Percentiles rank a stretch among this genome's conserved stretches.
Conservation (phyloP, 331 rosid species). For the Stylosanthes scabra region DNA sequence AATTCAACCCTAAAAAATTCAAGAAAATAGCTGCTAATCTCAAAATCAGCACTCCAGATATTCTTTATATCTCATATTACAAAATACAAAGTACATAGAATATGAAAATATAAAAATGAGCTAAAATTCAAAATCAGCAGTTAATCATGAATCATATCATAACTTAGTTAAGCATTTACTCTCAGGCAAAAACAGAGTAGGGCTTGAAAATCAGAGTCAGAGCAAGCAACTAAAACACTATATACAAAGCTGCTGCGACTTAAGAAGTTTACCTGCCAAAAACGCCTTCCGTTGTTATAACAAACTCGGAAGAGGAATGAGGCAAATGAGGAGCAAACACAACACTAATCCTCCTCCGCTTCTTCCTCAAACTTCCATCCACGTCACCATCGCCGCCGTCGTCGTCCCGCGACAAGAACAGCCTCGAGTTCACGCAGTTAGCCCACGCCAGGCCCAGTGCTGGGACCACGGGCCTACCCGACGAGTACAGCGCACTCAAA, state of each 20-base stretch:
- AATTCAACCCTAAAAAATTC: background rate
- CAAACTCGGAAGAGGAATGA: conserved; percentile 56
- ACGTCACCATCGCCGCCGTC: conserved; percentile 42
- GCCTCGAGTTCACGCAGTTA: conserved; percentile 81
- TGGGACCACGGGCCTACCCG: conserved; percentile 72
- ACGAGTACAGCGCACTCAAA: conserved; percentile 51
- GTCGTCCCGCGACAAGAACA: conserved; percentile 62
- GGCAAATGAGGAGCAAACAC: conserved; percentile 93
- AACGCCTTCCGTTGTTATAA: conserved; percentile 57
- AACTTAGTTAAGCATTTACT: too few species aligned
- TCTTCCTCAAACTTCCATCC: conserved; percentile 17
- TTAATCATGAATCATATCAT: too few species aligned
- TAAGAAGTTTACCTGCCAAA: conserved; percentile 41
- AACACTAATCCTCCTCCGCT: conserved; percentile 59
- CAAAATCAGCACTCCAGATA: conserved; percentile 30
- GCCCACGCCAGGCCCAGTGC: conserved; percentile 90
- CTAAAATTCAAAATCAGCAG: conserved; percentile 22
- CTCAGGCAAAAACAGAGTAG: too few species aligned
- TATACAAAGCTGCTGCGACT: conserved; percentile 4
- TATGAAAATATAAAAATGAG: conserved; percentile 5
- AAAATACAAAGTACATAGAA: conserved; percentile 11
- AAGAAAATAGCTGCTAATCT: conserved; percentile 28
- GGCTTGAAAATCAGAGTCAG: too few species aligned
- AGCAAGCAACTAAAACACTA: conserved; percentile 6
- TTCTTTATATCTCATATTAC: conserved; percentile 21